phyloP scores from a whole-genome alignment of 2,329 filamentous ascomycete genomes.

The Pseudogymnoascus sp. region DNA sequence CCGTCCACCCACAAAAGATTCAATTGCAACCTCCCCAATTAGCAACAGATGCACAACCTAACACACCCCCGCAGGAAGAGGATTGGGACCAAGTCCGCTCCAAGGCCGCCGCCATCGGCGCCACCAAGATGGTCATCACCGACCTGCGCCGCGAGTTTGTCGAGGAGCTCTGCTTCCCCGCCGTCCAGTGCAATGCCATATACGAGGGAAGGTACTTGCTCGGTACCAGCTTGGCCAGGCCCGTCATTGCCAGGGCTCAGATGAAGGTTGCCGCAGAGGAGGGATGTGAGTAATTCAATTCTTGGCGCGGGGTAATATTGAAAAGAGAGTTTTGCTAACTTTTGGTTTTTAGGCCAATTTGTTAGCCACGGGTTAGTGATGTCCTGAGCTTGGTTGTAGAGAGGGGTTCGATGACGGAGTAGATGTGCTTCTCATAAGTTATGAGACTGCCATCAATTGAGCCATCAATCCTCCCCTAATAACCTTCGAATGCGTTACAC shows the following conservation, averaged over 20 bases:
- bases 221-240: constrained; percentile 58
- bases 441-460: constrained; percentile 1
- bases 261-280: constrained; percentile 57
- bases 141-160: constrained; percentile 71
- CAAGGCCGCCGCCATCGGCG: constrained; percentile 51
- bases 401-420: not conserved
- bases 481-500: not conserved
- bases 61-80: not conserved
- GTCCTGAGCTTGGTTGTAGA: not conserved
- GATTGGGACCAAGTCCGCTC: constrained; percentile 55
- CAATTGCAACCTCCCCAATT: constrained; percentile 12
- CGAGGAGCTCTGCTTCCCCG: constrained; percentile 71
- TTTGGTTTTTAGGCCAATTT: not conserved
- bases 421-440: not conserved
- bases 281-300: constrained; percentile 38
- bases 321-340: not conserved
- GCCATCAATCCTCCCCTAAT: not conserved
- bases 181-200: constrained; percentile 66
- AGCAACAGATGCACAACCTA: not conserved
- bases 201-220: constrained; percentile 61
- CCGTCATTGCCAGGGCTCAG: constrained; percentile 61
- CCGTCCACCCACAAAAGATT: not conserved
- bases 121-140: constrained; percentile 35
- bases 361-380: constrained; percentile 6
- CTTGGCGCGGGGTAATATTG: not conserved